phyloP scores from a whole-genome alignment of 495 filamentous ascomycete species.

The Penicillium verhagenii region DNA sequence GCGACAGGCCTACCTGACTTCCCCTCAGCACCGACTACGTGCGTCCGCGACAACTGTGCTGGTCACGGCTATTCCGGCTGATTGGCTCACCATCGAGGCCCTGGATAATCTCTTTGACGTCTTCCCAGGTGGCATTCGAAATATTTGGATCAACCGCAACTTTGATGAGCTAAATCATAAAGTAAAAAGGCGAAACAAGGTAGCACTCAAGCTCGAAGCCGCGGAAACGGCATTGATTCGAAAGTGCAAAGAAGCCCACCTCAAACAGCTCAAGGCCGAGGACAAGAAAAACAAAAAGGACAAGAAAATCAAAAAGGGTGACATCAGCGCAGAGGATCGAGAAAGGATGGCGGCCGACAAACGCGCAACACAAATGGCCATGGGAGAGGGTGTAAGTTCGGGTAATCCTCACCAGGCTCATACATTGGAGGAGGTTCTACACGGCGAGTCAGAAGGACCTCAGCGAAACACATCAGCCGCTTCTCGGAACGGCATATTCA shows the following conservation, averaged over 20 bases:
- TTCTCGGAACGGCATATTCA: conserved; percentile 26
- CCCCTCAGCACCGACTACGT: conserved; percentile 87
- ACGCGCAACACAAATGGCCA: conserved; percentile 59
- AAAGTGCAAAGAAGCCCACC: conserved; percentile 71
- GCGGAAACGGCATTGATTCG: conserved; percentile 85
- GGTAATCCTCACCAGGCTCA: conserved; percentile 82
- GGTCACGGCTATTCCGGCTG: conserved; percentile 82
- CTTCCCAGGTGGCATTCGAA: conserved; percentile 91
- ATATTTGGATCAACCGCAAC: conserved; percentile 95
- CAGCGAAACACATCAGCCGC: conserved; percentile 23
- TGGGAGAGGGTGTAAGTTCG: conserved; percentile 72
- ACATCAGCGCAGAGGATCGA: conserved; percentile 50
- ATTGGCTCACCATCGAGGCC: conserved; percentile 82
- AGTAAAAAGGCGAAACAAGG: conserved; percentile 67
- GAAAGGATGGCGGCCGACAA: conserved; percentile 46
- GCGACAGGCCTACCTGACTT: conserved; percentile 92
- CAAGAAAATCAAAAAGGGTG: conserved; percentile 49
- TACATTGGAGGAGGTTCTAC: conserved; percentile 64
- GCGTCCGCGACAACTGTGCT: conserved; percentile 97
- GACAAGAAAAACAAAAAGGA: conserved; percentile 60
- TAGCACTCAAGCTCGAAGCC: conserved; percentile 71
- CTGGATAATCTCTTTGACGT: conserved; percentile 89
- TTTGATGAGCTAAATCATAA: conserved; percentile 86
- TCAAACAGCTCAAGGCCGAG: conserved; percentile 62
- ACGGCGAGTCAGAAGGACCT: conserved; percentile 21